Evolutionary conservation across 768 basidiomycete species (phyloP).

Genomic region (Suillus ampliporus): DNA sequence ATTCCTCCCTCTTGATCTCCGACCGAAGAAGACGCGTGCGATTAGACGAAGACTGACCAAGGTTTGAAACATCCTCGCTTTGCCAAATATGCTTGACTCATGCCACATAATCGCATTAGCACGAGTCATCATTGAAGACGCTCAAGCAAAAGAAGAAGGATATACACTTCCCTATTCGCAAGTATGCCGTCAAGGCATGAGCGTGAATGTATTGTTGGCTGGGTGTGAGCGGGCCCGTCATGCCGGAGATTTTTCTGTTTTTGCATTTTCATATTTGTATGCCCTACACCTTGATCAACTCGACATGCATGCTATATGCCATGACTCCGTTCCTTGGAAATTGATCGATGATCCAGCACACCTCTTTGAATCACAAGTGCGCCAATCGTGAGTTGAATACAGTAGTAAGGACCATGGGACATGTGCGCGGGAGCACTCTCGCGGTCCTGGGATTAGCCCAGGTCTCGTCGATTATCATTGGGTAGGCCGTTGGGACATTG

Average conservation of each 20-base stretch:
- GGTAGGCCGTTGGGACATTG: background rate
- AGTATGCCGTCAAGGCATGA: conserved; percentile 96
- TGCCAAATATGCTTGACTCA: conserved; percentile 6
- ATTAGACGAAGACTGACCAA: conserved; percentile 95
- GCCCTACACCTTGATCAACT: conserved; percentile 41
- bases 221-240: conserved; percentile 19
- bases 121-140: conserved; percentile 86
- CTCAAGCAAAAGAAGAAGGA: conserved; percentile 95
- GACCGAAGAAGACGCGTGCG: conserved; percentile 97
- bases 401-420: too few species aligned
- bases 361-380: background rate
- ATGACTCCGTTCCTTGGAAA: conserved; percentile 10
- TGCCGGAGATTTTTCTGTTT: conserved; percentile 27
- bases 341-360: background rate
- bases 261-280: conserved; percentile 44
- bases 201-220: conserved; percentile 29
- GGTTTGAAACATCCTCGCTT: conserved; percentile 49
- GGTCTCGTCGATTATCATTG: background rate
- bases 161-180: conserved; percentile 89
- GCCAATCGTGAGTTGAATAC: background rate
- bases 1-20: conserved; percentile 95
- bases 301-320: conserved; percentile 40
- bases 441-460: background rate
- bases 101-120: conserved; percentile 47
- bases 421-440: background rate